Base-by-base conservation (phyloP, 2,329 filamentous ascomycete species). In the Alternaria gansuensis region DNA sequence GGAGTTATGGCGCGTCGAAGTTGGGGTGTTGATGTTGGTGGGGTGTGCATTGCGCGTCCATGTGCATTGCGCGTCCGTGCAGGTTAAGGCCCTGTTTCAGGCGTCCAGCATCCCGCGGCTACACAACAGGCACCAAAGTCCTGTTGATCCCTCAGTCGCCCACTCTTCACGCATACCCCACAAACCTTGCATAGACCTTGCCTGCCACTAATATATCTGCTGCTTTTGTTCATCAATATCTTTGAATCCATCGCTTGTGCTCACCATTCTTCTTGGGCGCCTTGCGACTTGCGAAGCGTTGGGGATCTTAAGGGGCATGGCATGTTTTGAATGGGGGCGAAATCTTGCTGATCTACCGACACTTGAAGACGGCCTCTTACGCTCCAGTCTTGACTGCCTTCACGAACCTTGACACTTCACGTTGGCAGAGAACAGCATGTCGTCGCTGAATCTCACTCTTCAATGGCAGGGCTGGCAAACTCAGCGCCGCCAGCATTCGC, bases 401-500 rank as follows among this genome's bases (percentile, higher is more conserved):
- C 26, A 23, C 4, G 17, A 10, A 24, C 29, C 8, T 26, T 14
- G 13, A 24, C 29, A n/a, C 29, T 29, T 46, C 44, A 24, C 11
- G 13, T 33, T 10, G 34, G 21, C 31, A 36, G 9, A 41, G 11
- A 37, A 4, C 24, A 51, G 11, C 34, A 59, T 59, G 57, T 39
- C 45, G 21, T 56, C 46, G 46, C 57, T 40, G 13, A 40, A 46
- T 36, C 14, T 23, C 34, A 39, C 24, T 45, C 29, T 45, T n/a
- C 39, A 56, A 7, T 49, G 53, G 33, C 57, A 59, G 6, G 43
- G 41, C 43, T 67, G 60, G 57, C 49, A 54, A 44, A 40, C 31
- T 17, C 60, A 63, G n/a, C 26, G 51, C 40, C 58, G 63, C 26
- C 55, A 68, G 43, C 56, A 57, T 21, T 33, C 59, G n/a, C 37